These are phyloP conservation scores for Penicillium riverlandense DNA, from an alignment of 495 filamentous ascomycete species.

Conservation along the genomic window DNA sequence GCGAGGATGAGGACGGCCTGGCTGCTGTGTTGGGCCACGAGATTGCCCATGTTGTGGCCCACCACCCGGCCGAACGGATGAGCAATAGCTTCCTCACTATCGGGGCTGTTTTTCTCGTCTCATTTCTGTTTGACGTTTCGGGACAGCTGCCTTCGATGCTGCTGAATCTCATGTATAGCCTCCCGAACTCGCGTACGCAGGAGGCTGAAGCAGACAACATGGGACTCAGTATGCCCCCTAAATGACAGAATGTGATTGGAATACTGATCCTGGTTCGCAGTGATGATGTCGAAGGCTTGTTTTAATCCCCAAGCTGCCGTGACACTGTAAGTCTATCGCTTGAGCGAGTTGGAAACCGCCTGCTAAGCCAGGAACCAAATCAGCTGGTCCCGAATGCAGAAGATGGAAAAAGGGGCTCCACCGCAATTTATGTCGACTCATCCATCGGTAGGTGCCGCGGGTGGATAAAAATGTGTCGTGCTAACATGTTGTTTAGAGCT, in stretches of 20 bases:
- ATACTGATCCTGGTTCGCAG: conserved; percentile 16
- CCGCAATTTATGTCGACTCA: conserved; percentile 85
- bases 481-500: conserved; percentile 36
- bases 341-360: too few species aligned
- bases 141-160: conserved; percentile 30
- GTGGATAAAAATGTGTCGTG: neutral
- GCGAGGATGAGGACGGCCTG: conserved; percentile 63
- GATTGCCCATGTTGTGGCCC: conserved; percentile 86
- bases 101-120: conserved; percentile 43
- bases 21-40: conserved; percentile 87
- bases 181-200: conserved; percentile 65
- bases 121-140: conserved; percentile 43
- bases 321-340: conserved; percentile 33
- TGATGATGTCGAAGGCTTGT: conserved; percentile 58
- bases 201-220: conserved; percentile 82
- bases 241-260: conserved; percentile 27
- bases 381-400: conserved; percentile 70
- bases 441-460: conserved; percentile 52
- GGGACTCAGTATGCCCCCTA: conserved; percentile 52
- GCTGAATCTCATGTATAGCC: conserved; percentile 56
- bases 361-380: too few species aligned
- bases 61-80: conserved; percentile 72
- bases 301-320: conserved; percentile 73
- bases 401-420: conserved; percentile 44
- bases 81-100: conserved; percentile 52